Conservation (phyloP, 2,329 filamentous ascomycete species). For the Hymenoscyphus repandus region DNA sequence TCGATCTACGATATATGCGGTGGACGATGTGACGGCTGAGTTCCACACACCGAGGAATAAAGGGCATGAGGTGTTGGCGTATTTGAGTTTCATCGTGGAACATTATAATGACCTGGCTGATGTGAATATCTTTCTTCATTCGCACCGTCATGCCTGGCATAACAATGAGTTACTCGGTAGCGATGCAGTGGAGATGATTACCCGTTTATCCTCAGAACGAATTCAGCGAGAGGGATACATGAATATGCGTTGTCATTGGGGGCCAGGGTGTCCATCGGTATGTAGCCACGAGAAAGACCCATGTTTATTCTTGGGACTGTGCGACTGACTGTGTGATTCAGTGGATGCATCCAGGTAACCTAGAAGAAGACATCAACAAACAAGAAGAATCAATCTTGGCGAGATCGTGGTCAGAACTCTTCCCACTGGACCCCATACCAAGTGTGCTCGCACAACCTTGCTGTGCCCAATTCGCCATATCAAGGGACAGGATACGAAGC, state of each 20-base stretch:
- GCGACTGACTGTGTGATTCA: neutral
- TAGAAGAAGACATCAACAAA: conserved; percentile 34
- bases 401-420: conserved; percentile 33
- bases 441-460: conserved; percentile 48
- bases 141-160: conserved; percentile 42
- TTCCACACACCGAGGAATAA: conserved; percentile 48
- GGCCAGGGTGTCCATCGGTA: conserved; percentile 46
- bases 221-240: conserved; percentile 52
- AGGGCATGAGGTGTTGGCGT: conserved; percentile 27
- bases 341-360: conserved; percentile 39
- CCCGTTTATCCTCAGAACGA: conserved; percentile 20
- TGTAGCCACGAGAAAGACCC: neutral
- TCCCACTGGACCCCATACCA: conserved; percentile 34
- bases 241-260: conserved; percentile 56
- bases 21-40: conserved; percentile 27
- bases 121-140: conserved; percentile 31
- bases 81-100: conserved; percentile 55
- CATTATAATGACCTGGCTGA: conserved; percentile 48
- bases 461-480: conserved; percentile 61
- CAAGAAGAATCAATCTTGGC: conserved; percentile 41
- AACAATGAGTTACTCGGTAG: conserved; percentile 23
- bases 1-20: conserved; percentile 20
- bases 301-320: neutral
- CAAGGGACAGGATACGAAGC: conserved; percentile 43
- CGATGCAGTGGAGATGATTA: conserved; percentile 32